phyloP scores from a whole-genome alignment of 2,329 filamentous ascomycete genomes.

The Cyphellophora attinorum region DNA sequence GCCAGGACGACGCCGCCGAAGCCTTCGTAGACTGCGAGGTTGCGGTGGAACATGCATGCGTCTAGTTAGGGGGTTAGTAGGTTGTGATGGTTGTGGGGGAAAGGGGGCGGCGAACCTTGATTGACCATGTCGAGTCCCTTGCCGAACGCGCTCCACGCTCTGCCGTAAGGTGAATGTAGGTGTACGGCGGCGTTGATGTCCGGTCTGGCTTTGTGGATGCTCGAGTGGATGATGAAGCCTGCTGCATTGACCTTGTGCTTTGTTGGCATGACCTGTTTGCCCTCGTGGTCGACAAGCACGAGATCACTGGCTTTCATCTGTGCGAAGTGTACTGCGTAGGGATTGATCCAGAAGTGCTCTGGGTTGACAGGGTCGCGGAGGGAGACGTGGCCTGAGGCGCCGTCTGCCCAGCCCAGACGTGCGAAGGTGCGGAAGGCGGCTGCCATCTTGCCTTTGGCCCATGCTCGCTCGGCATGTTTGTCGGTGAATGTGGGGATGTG shows the following conservation, averaged over 20 bases:
- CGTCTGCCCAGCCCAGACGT: slow-evolving; percentile 57
- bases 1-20: slow-evolving; percentile 57
- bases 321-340: slow-evolving; percentile 54
- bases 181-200: slow-evolving; percentile 61
- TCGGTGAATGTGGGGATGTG: neutral
- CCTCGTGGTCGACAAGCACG: slow-evolving; percentile 55
- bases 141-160: slow-evolving; percentile 59
- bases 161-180: slow-evolving; percentile 54
- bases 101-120: slow-evolving; percentile 8
- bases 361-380: slow-evolving; percentile 56
- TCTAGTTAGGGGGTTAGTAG: too few relatives aligned
- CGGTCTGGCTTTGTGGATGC: slow-evolving; percentile 56
- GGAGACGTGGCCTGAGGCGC: slow-evolving; percentile 59
- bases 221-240: slow-evolving; percentile 61
- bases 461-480: slow-evolving; percentile 41
- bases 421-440: slow-evolving; percentile 60
- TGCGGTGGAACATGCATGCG: slow-evolving; percentile 30
- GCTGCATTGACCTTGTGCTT: slow-evolving; percentile 27
- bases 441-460: slow-evolving; percentile 58
- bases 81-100: too few relatives aligned
- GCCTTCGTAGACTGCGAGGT: slow-evolving; percentile 55
- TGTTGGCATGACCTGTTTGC: slow-evolving; percentile 54
- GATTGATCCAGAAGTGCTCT: slow-evolving; percentile 61
- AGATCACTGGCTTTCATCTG: slow-evolving; percentile 56
- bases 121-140: slow-evolving; percentile 60